Conservation (phyloP, 1,284 basidiomycete genomes). For the Ceratobasidium sp. region DNA sequence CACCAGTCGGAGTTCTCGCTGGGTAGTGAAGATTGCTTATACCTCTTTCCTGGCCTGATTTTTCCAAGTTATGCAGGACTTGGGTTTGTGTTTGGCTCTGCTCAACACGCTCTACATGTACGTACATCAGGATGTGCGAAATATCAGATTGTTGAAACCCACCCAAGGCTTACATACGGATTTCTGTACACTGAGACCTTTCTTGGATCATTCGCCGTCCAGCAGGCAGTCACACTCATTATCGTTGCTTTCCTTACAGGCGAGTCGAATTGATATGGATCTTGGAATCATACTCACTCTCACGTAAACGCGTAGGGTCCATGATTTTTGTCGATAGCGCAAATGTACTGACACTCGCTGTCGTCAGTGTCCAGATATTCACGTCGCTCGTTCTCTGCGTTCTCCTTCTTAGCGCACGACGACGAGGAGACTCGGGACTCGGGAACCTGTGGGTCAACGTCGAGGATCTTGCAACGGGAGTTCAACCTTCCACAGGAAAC, state of each 20-base stretch:
- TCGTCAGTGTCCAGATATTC: background rate
- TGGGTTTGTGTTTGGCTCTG: no score
- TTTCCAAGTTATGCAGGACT: no score
- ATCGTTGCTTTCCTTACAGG: background rate
- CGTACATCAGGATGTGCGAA: no score
- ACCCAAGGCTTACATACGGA: background rate
- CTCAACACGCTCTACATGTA: no score
- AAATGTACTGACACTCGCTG: no score
- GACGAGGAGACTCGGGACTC: background rate
- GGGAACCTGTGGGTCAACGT: background rate
- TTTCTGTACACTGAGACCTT: constrained; percentile 4
- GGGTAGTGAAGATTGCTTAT: no score
- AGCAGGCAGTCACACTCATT: background rate
- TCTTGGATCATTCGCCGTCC: constrained; percentile 6
- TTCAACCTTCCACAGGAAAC: no score
- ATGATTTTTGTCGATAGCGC: no score
- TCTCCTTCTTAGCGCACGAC: background rate
- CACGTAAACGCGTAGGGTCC: background rate
- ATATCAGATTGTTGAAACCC: no score
- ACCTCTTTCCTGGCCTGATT: no score
- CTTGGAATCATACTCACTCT: no score
- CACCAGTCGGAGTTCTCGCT: no score
- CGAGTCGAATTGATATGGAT: background rate
- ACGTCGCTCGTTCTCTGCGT: background rate
- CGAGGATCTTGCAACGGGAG: background rate